Conservation (phyloP, 2,329 filamentous ascomycete genomes). For the Verticillium dahliae region DNA sequence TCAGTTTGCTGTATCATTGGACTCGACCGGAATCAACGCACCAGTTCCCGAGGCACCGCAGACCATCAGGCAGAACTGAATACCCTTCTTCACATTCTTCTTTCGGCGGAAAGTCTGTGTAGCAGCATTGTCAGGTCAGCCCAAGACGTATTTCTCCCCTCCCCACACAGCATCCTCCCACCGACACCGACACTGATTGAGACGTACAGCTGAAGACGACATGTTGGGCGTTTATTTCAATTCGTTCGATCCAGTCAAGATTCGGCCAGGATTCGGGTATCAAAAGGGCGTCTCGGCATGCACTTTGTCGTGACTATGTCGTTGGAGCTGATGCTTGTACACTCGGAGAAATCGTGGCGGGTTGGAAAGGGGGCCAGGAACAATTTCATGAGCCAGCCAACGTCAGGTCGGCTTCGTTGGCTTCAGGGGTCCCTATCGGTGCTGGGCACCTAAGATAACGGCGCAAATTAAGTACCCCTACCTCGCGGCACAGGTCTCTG, state of each 20-base stretch:
- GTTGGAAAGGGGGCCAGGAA: neutral
- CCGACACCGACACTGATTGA: neutral
- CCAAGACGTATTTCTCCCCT: neutral
- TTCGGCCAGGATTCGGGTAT: neutral
- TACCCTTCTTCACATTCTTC: slow-evolving; percentile 99
- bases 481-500: neutral
- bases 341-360: neutral
- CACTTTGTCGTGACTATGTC: neutral
- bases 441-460: neutral
- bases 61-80: slow-evolving; percentile 99
- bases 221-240: neutral
- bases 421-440: neutral
- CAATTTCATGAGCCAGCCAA: neutral
- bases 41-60: slow-evolving; percentile 98
- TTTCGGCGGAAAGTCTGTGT: slow-evolving; percentile 89
- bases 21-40: slow-evolving; percentile 38
- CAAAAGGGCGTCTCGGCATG: neutral
- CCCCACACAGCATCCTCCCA: neutral
- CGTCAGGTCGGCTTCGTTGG: neutral
- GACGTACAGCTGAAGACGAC: neutral
- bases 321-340: neutral
- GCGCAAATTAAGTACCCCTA: neutral
- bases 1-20: neutral
- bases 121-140: neutral
- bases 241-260: neutral